Conservation (phyloP, 257 asterid genomes). For the Solanum chiquidenum region DNA sequence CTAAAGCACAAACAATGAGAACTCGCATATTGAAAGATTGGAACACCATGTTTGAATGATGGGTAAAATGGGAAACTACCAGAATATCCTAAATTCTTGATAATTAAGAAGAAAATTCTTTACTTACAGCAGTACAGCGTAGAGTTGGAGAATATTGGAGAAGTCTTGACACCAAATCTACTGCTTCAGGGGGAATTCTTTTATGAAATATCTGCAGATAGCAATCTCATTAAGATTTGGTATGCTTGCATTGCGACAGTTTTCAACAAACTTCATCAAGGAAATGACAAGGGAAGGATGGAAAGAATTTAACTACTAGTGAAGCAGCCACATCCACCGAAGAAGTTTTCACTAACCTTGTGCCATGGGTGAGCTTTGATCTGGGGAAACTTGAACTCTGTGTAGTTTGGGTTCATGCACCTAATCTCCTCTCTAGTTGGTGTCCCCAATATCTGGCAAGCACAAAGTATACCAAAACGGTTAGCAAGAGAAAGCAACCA, state of each 20-base stretch:
- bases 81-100: neutral
- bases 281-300: neutral
- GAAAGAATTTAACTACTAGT: neutral
- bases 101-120: neutral
- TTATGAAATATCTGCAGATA: constrained; percentile 49
- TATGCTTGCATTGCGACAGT: neutral
- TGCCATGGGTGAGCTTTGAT: constrained; percentile 94
- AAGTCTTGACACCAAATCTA: constrained; percentile 79
- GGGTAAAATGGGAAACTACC: neutral
- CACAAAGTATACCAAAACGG: neutral
- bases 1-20: neutral
- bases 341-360: constrained; percentile 46
- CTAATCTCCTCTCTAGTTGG: constrained; percentile 93
- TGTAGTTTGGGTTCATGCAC: constrained; percentile 91
- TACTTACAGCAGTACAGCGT: constrained; percentile 84
- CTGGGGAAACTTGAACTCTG: constrained; percentile 81
- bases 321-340: neutral
- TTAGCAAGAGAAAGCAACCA: neutral
- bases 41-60: neutral
- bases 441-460: constrained; percentile 62
- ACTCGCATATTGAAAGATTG: neutral
- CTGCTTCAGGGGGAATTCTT: constrained; percentile 72
- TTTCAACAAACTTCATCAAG: neutral
- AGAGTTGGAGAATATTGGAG: constrained; percentile 84
- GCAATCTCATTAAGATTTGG: neutral